These are phyloP conservation scores for Fusarium miscanthi DNA, from an alignment of 2,329 filamentous ascomycete genomes.

Conservation along the genomic window DNA sequence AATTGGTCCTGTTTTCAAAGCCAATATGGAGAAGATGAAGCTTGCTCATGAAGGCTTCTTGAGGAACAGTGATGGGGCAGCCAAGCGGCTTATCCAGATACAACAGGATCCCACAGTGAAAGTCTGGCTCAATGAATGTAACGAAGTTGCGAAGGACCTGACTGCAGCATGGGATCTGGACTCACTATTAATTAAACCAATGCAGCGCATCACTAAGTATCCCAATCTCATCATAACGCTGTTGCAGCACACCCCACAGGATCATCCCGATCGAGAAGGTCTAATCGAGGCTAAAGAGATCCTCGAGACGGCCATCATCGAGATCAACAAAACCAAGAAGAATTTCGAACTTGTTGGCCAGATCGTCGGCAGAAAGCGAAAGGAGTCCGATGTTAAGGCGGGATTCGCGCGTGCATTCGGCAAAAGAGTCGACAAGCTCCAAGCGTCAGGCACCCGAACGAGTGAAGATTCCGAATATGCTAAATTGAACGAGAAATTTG, in stretches of 20 bases:
- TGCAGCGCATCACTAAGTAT: constrained; percentile 94
- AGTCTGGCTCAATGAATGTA: constrained; percentile 94
- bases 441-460: constrained; percentile 69
- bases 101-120: constrained; percentile 72
- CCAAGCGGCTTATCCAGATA: constrained; percentile 70
- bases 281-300: constrained; percentile 66
- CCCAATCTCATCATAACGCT: constrained; percentile 86
- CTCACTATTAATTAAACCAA: constrained; percentile 95
- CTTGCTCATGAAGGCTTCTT: constrained; percentile 70
- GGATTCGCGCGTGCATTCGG: constrained; percentile 90
- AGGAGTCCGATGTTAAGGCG: constrained; percentile 88
- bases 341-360: constrained; percentile 92
- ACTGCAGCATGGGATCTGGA: constrained; percentile 96
- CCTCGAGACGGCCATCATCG: constrained; percentile 75
- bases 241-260: constrained; percentile 79
- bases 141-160: constrained; percentile 89
- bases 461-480: constrained; percentile 86
- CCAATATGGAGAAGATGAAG: constrained; percentile 70
- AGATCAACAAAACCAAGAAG: constrained; percentile 96
- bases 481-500: constrained; percentile 85
- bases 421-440: constrained; percentile 84
- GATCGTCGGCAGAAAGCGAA: constrained; percentile 85
- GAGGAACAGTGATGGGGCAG: constrained; percentile 71
- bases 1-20: constrained; percentile 65
- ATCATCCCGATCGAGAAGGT: constrained; percentile 83